Evolutionary conservation across 108 stramenopile species (phyloP), one percentile per base, ranked within the genome.

Genomic region (Skeletonema grethae): DNA sequence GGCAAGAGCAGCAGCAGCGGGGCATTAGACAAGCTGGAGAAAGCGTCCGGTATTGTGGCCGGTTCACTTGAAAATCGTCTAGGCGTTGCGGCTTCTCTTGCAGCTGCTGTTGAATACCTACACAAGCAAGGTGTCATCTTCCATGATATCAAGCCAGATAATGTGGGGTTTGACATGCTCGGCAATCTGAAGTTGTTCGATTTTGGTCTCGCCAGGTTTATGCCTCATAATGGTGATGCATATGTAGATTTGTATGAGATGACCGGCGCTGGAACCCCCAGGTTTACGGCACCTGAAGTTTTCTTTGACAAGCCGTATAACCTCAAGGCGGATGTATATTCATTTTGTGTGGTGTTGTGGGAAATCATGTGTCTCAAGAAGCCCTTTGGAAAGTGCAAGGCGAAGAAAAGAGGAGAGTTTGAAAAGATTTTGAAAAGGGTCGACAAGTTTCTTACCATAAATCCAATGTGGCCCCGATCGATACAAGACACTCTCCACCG

Each of bases 81-180:
- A 9, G 16, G 8, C 1, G 7, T 53, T 8, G 18, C 20, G 1
- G 79, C 77, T 2, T 61, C 32, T 32, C 60, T 61, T 18, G 60
- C 60, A 8, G 15, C 16, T 61, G 94, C 94, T 0, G 76, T 95
- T 41, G 72, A 90, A 57, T 91, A 93, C 82, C 74, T 95, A 22
- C 94, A 95, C 69, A 31, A 45, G 28, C 75, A 87, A 32, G 65
- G 64, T 35, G 89, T 93, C 41, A 83, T 91, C 3, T 95, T 91
- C 57, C 82, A 91, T 18, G 94, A 95, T 84, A 61, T 87, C 32
- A 85, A 61, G 32, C 60, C 60, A 20, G 30, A 32, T 11, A 61
- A 61, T 10, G 60, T 61, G 1, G 60, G 60, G 1, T 61, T 35
- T 18, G 60, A 61, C 60, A 35, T 3, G 16, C 7, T 15, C 12